Percentiles rank a stretch among this genome's conserved stretches.
Evolutionary conservation across 2,329 filamentous ascomycete species (phyloP).

Genomic region (Cladosporium sp.): DNA sequence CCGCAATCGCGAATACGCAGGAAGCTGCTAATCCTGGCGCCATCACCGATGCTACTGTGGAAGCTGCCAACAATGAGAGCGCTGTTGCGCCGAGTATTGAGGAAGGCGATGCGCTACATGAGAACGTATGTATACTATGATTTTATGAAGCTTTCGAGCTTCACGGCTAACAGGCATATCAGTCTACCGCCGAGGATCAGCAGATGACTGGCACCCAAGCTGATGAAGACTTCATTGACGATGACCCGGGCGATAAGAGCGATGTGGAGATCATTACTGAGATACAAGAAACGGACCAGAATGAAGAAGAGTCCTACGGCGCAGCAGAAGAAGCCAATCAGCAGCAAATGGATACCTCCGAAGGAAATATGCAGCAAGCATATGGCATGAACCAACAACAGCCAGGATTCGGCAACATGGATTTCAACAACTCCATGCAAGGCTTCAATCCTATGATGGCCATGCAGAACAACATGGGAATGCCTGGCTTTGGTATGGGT

Average conservation of each 20-base stretch:
- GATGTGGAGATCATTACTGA: constrained; percentile 29
- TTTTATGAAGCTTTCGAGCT: not conserved
- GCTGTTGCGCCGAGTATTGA: constrained; percentile 6
- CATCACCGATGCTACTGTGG: constrained; percentile 5
- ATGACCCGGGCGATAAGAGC: constrained; percentile 16
- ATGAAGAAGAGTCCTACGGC: constrained; percentile 17
- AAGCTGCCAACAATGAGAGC: constrained; percentile 35
- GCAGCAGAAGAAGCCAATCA: constrained; percentile 14
- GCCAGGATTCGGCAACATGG: constrained; percentile 20
- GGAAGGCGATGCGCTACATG: constrained; percentile 1
- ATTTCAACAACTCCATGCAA: constrained; percentile 34
- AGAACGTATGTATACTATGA: not conserved
- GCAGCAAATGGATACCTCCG: constrained; percentile 17
- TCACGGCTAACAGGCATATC: not conserved
- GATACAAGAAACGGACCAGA: constrained; percentile 21
- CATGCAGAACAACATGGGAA: constrained; percentile 46
- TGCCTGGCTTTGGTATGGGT: constrained; percentile 43
- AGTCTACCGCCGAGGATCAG: constrained; percentile 12
- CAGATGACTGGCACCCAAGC: constrained; percentile 21
- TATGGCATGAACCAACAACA: constrained; percentile 21
- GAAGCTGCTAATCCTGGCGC: constrained; percentile 8
- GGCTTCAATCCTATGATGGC: constrained; percentile 74
- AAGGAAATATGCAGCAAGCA: constrained; percentile 13
- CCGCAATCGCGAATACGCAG: constrained; percentile 11
- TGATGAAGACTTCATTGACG: constrained; percentile 25